Evolutionary conservation across 1,284 basidiomycete species (phyloP), one percentile per base, ranked within the genome.

Genomic region (Puccinia horiana): DNA sequence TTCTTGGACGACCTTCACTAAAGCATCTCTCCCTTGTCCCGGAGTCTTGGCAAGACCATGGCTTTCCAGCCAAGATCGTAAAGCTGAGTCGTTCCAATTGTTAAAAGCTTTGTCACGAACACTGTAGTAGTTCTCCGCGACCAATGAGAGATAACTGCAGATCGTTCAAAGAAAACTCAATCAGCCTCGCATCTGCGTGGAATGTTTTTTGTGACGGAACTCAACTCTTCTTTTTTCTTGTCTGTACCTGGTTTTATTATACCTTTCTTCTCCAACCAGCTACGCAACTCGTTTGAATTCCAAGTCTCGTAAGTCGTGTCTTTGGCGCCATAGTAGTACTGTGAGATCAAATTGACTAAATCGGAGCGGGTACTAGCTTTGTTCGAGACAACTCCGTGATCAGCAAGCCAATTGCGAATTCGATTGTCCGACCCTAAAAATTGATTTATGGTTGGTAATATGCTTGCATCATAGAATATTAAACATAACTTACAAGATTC

Each of bases 321-420:
- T 84, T 88, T 87, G 76, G 87, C 87, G 44, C 88, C 87, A 85
- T 94, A 96, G 87, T 96, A 95, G 86, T 94, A 95, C 70, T 89
- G 88, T 83, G 91, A 89, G 92, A 97, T 94, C 79, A 91, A 86
- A 20, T 89, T 89, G 70, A 91, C 85, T 52, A 96, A 90, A 83
- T 91, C 89, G 56, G 94, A 91, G 74, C 94, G 91, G 8, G 90
- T 90, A 85, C 91, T 91, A 84, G 92, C 90, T 20, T 87, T 87
- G 58, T 90, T 89, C 47, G 89, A 88, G 84, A 93, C 88, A 85
- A 95, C 87, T 67, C 92, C 91, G 87, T 95, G 94, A 44, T 90
- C 88, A 6, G 93, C 88, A 72, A 97, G 92, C 95, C 95, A 98
- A 83, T 93, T 88, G 76, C 91, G 90, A 92, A 76, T 65, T 29